Evolutionary conservation across 2,329 filamentous ascomycete species (phyloP).

Genomic region (Simplicillium sp.): DNA sequence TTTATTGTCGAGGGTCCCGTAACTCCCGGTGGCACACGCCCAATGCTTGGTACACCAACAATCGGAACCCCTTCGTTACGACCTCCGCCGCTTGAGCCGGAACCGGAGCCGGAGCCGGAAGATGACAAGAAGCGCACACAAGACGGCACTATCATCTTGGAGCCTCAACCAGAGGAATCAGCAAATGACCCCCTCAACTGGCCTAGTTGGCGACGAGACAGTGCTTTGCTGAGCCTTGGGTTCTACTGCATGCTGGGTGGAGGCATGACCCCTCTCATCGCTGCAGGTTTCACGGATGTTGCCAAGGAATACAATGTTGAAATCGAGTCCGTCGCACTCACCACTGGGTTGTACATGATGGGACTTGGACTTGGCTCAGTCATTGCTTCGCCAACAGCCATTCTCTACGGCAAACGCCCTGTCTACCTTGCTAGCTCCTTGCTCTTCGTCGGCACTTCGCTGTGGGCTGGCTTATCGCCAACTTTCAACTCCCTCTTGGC

Average conservation of each 20-base stretch:
- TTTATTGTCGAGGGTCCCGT: conserved; percentile 25
- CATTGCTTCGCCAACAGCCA: conserved; percentile 80
- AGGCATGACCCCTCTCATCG: conserved; percentile 82
- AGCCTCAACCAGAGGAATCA: conserved; percentile 87
- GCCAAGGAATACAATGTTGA: conserved; percentile 55
- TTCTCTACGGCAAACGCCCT: conserved; percentile 81
- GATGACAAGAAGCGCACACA: conserved; percentile 62
- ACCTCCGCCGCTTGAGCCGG: conserved; percentile 4
- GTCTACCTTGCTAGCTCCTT: conserved; percentile 74
- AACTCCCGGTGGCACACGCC: conserved; percentile 16
- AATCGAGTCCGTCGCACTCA: conserved; percentile 68
- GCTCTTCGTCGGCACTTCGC: conserved; percentile 64
- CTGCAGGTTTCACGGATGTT: conserved; percentile 81
- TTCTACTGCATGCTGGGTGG: conserved; percentile 92
- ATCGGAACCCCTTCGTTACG: conserved; percentile 3
- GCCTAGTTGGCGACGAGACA: conserved; percentile 71
- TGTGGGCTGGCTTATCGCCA: conserved; percentile 84
- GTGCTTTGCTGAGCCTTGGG: conserved; percentile 70
- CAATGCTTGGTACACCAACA: conserved; percentile 4
- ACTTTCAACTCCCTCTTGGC: conserved; percentile 71
- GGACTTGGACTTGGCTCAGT: conserved; percentile 80
- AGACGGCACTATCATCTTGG: conserved; percentile 76
- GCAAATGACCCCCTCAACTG: conserved; percentile 90
- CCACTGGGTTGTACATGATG: conserved; percentile 90
- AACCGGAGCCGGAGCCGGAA: conserved; percentile 10